These are phyloP conservation scores for Chytriomyces sp. DNA, from an alignment of 192 early-diverging fungal genomes.

Conservation along the genomic window DNA sequence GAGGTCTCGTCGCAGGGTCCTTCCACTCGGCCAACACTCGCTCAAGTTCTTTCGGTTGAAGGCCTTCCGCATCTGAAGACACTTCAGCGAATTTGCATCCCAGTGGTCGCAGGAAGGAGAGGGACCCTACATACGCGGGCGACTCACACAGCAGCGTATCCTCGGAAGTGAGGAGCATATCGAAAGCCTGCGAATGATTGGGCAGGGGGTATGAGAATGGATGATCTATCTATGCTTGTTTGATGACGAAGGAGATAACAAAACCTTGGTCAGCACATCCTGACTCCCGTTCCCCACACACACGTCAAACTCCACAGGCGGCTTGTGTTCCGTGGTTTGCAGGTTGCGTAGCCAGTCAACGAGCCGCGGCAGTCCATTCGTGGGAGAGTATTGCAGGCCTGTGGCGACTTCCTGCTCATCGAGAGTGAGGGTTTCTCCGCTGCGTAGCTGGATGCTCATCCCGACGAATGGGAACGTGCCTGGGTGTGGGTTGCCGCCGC, in stretches of 20 bases:
- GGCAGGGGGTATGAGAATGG: too few relatives aligned
- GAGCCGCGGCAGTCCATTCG: constrained; percentile 57
- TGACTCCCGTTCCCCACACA: constrained; percentile 61
- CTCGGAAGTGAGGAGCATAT: constrained; percentile 51
- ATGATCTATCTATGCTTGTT: too few relatives aligned
- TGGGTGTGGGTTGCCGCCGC: constrained; percentile 59
- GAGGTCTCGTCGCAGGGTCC: constrained; percentile 33
- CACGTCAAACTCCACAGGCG: constrained; percentile 52
- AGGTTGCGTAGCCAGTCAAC: constrained; percentile 54
- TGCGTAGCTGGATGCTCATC: constrained; percentile 50
- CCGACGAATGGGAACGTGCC: constrained; percentile 56
- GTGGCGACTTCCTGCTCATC: constrained; percentile 39
- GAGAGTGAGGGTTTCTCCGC: constrained; percentile 48
- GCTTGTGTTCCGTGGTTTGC: constrained; percentile 52
- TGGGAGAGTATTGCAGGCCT: constrained; percentile 58
- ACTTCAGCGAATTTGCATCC: constrained; percentile 55
- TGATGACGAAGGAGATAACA: background rate
- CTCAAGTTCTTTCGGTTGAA: constrained; percentile 47
- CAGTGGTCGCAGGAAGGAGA: constrained; percentile 54
- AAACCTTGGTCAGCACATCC: constrained; percentile 59
- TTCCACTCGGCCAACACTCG: constrained; percentile 36
- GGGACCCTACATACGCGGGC: constrained; percentile 58
- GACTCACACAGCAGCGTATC: constrained; percentile 53
- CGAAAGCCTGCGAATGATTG: constrained; percentile 43
- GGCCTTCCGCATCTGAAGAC: constrained; percentile 41